Evolutionary conservation across 140 eudicot genomes (phyloP), one percentile per base, ranked within the genome.

Genomic region (Ambrosia hybrid): DNA sequence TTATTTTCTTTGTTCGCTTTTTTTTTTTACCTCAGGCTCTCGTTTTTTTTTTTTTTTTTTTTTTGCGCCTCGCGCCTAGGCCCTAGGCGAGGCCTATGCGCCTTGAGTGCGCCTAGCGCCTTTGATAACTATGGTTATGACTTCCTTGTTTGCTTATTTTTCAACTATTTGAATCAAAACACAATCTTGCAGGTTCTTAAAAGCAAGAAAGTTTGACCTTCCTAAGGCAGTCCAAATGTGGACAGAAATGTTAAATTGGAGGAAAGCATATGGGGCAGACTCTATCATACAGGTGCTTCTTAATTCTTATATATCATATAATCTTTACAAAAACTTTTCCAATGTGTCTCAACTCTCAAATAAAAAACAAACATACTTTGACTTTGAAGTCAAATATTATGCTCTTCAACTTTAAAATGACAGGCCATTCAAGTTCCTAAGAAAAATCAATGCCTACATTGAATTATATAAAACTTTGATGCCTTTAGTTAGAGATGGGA

Each of bases 151-250:
- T 43, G 10, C 48, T 6, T 43, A 43, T 26, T 26, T 58, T 9
- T 9, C 39, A 30, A 58, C 2, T 9, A 21, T 9, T 26, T 58
- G 64, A 21, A 3, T 26, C 48, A 43, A 43, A 43, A 43, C 48
- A 43, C 10, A 2, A 43, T 7, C 10, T 43, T 43, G 48, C 64
- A 26, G 64, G 26, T 58, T 58, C 64, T 21, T 21, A 38, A 58
- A 58, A 26, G 64, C 64, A 58, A 58, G 64, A 9, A 58, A 58
- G 39, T 58, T 58, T 58, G 64, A 58, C 15, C 2, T 58, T 58
- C 3, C 11, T 58, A 58, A 58, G 38, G 64, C 39, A 4, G 64
- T 58, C 11, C 64, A 58, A 58, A 58, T 58, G 64, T 58, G 64
- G 64, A 38, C 39, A 58, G 64, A 58, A 9, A 57, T 57, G 64